Percentiles rank a stretch among this genome's conserved stretches.
Evolutionary conservation across 1,284 basidiomycete species (phyloP).

Genomic region (Mixia osmundae): DNA sequence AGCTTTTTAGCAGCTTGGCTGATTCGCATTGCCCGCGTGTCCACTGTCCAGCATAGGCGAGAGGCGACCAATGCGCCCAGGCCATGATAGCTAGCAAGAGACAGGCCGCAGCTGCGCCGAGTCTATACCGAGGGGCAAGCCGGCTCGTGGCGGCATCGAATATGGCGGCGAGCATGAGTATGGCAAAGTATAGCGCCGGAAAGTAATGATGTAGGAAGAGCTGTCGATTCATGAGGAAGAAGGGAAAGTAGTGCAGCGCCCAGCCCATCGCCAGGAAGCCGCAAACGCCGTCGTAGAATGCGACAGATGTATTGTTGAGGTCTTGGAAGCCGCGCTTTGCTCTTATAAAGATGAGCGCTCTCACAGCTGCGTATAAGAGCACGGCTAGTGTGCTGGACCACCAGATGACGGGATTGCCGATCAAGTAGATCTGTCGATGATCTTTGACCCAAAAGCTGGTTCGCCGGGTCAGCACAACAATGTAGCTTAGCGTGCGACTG

Average conservation of each 20-base stretch:
- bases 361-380: constrained; percentile 37
- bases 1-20: constrained; percentile 66
- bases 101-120: constrained; percentile 54
- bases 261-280: constrained; percentile 84
- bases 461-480: neutral
- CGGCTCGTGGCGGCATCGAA: constrained; percentile 69
- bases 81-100: constrained; percentile 44
- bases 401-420: constrained; percentile 88
- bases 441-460: constrained; percentile 92
- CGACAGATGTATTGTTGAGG: constrained; percentile 64
- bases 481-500: constrained; percentile 1
- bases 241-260: constrained; percentile 84
- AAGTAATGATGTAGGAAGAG: constrained; percentile 94
- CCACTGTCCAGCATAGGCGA: constrained; percentile 72
- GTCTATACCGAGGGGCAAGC: constrained; percentile 45
- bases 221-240: constrained; percentile 88
- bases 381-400: constrained; percentile 56
- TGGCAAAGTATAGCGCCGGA: constrained; percentile 80
- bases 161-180: constrained; percentile 48
- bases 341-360: constrained; percentile 59
- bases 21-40: constrained; percentile 51
- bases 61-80: constrained; percentile 54
- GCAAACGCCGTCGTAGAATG: constrained; percentile 75
- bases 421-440: constrained; percentile 76
- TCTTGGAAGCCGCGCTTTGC: constrained; percentile 76